Base-by-base conservation (phyloP, 2,329 filamentous ascomycete species). In the Penicillium sp. region DNA sequence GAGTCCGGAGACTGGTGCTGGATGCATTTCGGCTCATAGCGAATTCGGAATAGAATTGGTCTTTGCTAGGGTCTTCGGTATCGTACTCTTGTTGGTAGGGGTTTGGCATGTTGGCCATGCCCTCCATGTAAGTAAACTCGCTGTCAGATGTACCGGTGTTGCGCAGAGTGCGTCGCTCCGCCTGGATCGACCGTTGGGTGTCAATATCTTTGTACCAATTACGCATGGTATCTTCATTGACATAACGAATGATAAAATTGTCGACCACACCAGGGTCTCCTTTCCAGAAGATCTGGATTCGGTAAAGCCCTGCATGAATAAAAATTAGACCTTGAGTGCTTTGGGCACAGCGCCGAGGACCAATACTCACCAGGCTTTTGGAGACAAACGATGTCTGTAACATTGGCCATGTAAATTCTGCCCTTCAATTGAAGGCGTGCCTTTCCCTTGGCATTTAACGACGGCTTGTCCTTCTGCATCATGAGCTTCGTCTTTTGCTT, bases 331-430 rank as follows among this genome's bases (percentile, higher is more conserved):
- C 5, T 27, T 43, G 13, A 22, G 31, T n/a, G 4, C 32, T 14
- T 34, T 27, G 24, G 24, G 24, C 24, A 27, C 24, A 27, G 8
- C 4, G 3, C 14, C 34, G 13, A 36, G 13, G 13, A n/a, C n/a
- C 7, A 70, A n/a, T 32, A 50, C 83, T 70, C 84, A 95, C 92
- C 92, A 75, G 91, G 90, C 73, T 92, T 96, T 47, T 88, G 86
- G 56, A 94, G 81, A 16, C 89, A 92, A 40, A 96, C 81, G n/a
- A 96, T 88, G 72, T 97, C 91, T 38, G 92, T 97, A 51, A 99
- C 93, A 69, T 99, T 99, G 64, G 92, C 92, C 92, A 99, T 97
- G 77, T 97, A 97, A 67, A 99, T 99, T 48, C 94, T 86, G 38
- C 94, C 94, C 75, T 99, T 99, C 29, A 99, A 82, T 74, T 97